phyloP scores from a whole-genome alignment of 1,139 yeast genomes.

The Arxiozyma telluris region DNA sequence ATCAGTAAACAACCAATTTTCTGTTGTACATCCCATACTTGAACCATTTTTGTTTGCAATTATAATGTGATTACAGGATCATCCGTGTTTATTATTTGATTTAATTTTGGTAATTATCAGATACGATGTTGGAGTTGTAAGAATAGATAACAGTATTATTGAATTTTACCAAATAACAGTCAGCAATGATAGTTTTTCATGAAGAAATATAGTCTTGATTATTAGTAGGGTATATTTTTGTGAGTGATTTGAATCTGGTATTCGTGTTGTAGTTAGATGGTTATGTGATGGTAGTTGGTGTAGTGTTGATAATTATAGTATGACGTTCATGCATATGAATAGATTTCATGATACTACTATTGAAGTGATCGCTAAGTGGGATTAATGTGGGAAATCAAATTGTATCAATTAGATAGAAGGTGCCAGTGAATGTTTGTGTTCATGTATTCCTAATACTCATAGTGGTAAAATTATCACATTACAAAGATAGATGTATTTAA shows the following conservation, averaged over 20 bases:
- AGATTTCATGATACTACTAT: background rate
- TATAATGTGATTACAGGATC: background rate
- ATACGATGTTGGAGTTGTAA: background rate
- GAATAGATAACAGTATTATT: background rate
- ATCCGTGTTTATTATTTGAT: background rate
- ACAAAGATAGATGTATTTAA: background rate
- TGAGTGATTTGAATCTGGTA: too few species aligned
- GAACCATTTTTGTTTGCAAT: background rate
- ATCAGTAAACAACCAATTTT: background rate
- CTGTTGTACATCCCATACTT: background rate
- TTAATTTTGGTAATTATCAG: background rate
- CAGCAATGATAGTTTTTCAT: background rate
- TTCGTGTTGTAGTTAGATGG: too few species aligned
- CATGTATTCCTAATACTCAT: background rate
- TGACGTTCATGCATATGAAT: background rate
- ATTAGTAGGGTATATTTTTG: too few species aligned
- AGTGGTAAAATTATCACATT: background rate
- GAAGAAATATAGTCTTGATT: background rate
- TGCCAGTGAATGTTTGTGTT: background rate
- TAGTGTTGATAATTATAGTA: background rate
- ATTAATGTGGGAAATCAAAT: background rate
- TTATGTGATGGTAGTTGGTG: background rate
- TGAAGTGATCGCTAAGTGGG: background rate
- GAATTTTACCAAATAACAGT: background rate
- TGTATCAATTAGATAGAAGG: background rate